Base-by-base conservation (phyloP, 2,329 filamentous ascomycete genomes). In the Pseudogymnoascus sp. region DNA sequence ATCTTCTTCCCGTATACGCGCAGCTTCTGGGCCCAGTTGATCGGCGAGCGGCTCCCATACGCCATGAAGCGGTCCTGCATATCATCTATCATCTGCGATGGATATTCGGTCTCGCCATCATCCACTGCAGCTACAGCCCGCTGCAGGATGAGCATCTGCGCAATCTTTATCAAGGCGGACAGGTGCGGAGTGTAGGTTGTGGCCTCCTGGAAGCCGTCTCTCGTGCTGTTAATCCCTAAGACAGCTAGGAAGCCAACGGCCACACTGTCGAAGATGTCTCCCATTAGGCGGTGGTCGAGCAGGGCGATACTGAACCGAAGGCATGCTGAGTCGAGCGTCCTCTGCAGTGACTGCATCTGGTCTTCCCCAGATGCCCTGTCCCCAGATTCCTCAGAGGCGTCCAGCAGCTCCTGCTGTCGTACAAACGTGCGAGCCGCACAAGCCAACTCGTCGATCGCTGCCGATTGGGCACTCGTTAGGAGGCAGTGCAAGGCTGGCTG, bases 41-140 rank as follows among this genome's bases (percentile, higher is more conserved):
- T 64, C 39, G 60, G 64, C 7, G 64, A 65, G 4, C 42, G 41
- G 17, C 25, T 61, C 13, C 55, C 55, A 51, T 64, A 64, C 7
- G 61, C 60, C 27, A 65, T 65, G 62, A 65, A 65, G 31, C 64
- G 62, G 8, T 65, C 64, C 21, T 64, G 60, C 42, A 65, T 62
- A 27, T n/a, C 38, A 4, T 65, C 55, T 33, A 65, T 42, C 4
- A 62, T 60, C 9, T 64, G 38, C 8, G 61, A 1, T 31, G 61
- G 7, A 42, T 62, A 60, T n/a, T 51, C n/a, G 21, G 41, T 42
- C 60, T 64, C 51, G 27, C 27, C 60, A 10, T 38, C 21, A 7
- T 64, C 58, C 10, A 38, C 63, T 36, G 61, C 61, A 9, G 62
- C 9, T 12, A 64, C 63, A 9, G 61, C 35, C 8, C 48, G 48